These are phyloP conservation scores for Gossypium ekmanianum DNA, from an alignment of 345 rosid genomes.

Conservation along the genomic window DNA sequence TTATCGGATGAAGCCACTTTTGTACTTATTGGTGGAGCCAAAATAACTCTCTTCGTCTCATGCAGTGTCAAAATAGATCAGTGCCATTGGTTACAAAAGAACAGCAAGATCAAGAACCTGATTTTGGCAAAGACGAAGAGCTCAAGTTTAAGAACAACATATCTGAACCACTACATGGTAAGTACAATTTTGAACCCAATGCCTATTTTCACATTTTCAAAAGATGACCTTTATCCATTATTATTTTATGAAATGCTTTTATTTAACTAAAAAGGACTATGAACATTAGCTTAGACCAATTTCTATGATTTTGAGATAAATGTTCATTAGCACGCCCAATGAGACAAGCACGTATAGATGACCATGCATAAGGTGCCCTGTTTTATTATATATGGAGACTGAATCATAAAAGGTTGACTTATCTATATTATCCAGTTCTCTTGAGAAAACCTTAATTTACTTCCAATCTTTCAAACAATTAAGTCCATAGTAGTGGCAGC, in stretches of 20 bases:
- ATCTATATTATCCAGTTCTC: background rate
- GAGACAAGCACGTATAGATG: background rate
- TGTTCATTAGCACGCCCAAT: background rate
- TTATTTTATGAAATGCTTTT: background rate
- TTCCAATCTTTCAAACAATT: background rate
- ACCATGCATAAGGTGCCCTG: background rate
- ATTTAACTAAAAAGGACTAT: too few species aligned
- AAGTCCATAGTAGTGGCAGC: background rate
- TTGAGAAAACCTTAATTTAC: background rate
- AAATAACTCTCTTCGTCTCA: constrained; percentile 4
- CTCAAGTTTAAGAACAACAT: constrained; percentile 11
- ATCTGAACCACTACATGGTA: constrained; percentile 25
- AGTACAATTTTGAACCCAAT: constrained; percentile 9
- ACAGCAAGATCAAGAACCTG: constrained; percentile 26
- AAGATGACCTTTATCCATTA: too few species aligned
- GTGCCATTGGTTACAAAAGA: constrained; percentile 24
- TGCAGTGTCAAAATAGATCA: constrained; percentile 31
- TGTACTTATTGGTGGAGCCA: constrained; percentile 5
- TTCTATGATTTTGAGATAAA: background rate
- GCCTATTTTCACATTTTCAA: background rate
- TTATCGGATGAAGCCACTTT: constrained; percentile 12
- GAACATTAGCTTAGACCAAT: too few species aligned
- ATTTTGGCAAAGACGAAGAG: constrained; percentile 15
- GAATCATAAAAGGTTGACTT: background rate
- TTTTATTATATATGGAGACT: background rate